A percentile compares a stretch with the other conserved stretches of the same genome.
Evolutionary conservation across 345 rosid species (phyloP).

Genomic region (Acer yangbiense): DNA sequence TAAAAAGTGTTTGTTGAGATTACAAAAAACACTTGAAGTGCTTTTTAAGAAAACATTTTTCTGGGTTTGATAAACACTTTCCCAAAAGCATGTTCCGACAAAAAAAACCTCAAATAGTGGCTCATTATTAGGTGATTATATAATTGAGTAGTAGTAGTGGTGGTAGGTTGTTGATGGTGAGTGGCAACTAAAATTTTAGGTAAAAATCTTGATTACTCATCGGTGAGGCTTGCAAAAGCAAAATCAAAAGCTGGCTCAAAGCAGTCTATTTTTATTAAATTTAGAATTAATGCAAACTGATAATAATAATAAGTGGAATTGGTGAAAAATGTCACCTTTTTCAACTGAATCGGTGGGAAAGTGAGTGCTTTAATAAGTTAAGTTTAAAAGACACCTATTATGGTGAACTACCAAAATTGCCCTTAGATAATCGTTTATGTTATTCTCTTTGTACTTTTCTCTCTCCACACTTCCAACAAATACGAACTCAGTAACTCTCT

Average conservation of each 20-base stretch:
- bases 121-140: neutral
- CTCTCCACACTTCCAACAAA: no score
- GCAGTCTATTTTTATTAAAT: neutral
- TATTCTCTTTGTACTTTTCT: no score
- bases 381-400: no score
- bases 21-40: neutral
- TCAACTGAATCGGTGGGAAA: no score
- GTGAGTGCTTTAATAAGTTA: no score
- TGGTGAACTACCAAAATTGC: no score
- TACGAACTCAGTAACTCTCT: no score
- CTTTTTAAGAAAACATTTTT: neutral
- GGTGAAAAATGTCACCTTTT: no score
- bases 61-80: neutral
- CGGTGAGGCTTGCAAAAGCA: neutral
- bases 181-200: neutral
- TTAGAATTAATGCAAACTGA: no score
- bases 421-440: no score
- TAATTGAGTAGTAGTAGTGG: neutral
- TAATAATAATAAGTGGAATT: no score
- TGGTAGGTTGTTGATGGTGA: constrained; percentile 7
- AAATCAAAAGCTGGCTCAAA: neutral
- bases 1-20: neutral
- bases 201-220: neutral
- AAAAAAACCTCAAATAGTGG: neutral
- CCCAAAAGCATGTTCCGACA: neutral